Evolutionary conservation across 78 protist species (phyloP).

Genomic region (Monosiga brevicollis): DNA sequence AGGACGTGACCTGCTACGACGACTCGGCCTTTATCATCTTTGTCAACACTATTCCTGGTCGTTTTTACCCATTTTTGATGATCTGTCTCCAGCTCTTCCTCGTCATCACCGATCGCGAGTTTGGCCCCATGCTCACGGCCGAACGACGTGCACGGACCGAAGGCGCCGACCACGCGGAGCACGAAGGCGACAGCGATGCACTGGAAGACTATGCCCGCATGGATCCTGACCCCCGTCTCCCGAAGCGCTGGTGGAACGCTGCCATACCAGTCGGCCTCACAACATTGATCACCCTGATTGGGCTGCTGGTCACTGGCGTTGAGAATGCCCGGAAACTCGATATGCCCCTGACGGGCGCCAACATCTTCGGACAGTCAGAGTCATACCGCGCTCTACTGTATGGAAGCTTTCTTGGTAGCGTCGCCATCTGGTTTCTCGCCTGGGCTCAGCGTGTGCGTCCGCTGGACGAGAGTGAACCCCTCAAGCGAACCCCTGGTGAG

Average conservation of each 20-base stretch:
- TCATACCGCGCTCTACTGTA: not conserved
- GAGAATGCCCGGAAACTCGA: not conserved
- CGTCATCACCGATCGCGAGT: constrained; percentile 10
- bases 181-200: not conserved
- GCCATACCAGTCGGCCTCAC: not conserved
- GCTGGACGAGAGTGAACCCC: too few species aligned
- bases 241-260: constrained; percentile 4
- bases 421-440: too few species aligned
- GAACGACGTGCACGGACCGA: not conserved
- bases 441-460: too few species aligned
- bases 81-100: too few species aligned
- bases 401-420: not conserved
- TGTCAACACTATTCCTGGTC: too few species aligned
- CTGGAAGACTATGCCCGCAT: too few species aligned
- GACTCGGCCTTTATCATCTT: too few species aligned
- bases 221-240: not conserved
- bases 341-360: not conserved
- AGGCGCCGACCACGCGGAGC: constrained; percentile 4
- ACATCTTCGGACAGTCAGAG: not conserved
- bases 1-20: not conserved
- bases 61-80: constrained; percentile 3
- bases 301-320: constrained; percentile 1
- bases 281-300: not conserved
- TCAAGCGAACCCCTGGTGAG: too few species aligned
- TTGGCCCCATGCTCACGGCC: constrained; percentile 13